Base-by-base conservation (phyloP, 495 filamentous ascomycete genomes). In the Talaromyces ruber region DNA sequence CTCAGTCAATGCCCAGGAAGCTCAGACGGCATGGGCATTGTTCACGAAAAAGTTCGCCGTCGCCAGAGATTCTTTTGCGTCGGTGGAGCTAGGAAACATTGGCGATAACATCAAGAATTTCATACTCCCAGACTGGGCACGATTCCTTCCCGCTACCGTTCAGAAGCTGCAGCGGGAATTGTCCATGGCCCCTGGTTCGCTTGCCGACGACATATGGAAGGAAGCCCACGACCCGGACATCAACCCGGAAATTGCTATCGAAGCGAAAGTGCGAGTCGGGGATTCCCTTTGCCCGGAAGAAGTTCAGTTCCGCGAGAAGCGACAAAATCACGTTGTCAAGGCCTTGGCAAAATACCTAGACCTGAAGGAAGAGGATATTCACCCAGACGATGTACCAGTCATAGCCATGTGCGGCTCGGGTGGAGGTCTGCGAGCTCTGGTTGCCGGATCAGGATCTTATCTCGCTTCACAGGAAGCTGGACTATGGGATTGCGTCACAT, bases 391-490 rank as follows among this genome's bases (percentile, higher is more conserved):
- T 76, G 86, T 98, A 14, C 94, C 94, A 6, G 82, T 86, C 22
- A 97, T 98, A 70, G 93, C 92, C 12, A 85, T 97, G 76, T 95
- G 92, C 64, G 92, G 92, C 32, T 97, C 93, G 0, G 94, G 94
- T 4, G 94, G 94, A 51, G 94, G 94, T 6, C 74, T 98, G 21
- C 80, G 94, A 29, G 93, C 94, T 0, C 79, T 98, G 55, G 90
- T 97, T 8, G 93, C 94, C 14, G 92, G 94, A 0, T 83, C 90
- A 0, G 90, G 92, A 12, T 96, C 91, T 1, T 89, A 91, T 59
- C 75, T 93, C 14, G 89, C 90, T 30, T 81, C 91, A 4, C 81
- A 88, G 26, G 90, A 96, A 72, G 86, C 87, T 54, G 94, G 94
- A 0, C 77, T 98, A 0, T 96, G 94, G 71, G 91, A 97, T 70